Base-by-base conservation (phyloP, 805 yeast species). In the Kuraishia cidri region DNA sequence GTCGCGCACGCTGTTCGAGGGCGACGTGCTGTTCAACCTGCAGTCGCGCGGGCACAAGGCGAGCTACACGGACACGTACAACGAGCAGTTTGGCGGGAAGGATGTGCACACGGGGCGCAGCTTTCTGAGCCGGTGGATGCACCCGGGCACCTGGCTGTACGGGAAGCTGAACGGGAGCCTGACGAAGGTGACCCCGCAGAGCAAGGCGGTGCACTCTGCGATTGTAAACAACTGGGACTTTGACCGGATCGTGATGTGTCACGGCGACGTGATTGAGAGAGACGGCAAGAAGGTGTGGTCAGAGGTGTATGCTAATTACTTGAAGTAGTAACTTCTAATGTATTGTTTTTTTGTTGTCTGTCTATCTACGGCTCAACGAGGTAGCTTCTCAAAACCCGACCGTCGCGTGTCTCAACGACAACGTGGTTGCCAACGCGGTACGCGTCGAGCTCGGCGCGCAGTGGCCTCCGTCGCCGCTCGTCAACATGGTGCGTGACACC, bases 21-120 rank as follows among this genome's bases (percentile, higher is more conserved):
- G 78, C 10, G 86, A 79, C 48, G 47, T 78, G 37, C 44, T 78
- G 22, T 71, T 79, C 55, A 75, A 76, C 47, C 56, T 77, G 40
- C 77, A 75, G 9, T 67, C 64, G n/a, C n/a, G n/a, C n/a, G n/a
- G n/a, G n/a, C 66, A 62, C 35, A 78, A 71, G 43, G 33, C 42
- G 14, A 37, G 40, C 3, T 39, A 48, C 29, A 38, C 45, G 4
- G 41, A 40, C 24, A 12, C 41, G 9, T 68, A 50, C 43, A 55
- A 63, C 16, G 83, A 79, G 21, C 76, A 59, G 39, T 59, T 61
- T 6, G 59, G 53, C 4, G 50, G 48, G 6, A 51, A 43, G 30
- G 20, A 32, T 16, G 24, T 22, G 8, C 24, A 30, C 17, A 23
- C 25, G 10, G 25, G 32, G 57, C 45, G 57, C 66, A 9, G 39